Base-by-base conservation (phyloP, 768 basidiomycete species). In the Saitozyma podzolica region DNA sequence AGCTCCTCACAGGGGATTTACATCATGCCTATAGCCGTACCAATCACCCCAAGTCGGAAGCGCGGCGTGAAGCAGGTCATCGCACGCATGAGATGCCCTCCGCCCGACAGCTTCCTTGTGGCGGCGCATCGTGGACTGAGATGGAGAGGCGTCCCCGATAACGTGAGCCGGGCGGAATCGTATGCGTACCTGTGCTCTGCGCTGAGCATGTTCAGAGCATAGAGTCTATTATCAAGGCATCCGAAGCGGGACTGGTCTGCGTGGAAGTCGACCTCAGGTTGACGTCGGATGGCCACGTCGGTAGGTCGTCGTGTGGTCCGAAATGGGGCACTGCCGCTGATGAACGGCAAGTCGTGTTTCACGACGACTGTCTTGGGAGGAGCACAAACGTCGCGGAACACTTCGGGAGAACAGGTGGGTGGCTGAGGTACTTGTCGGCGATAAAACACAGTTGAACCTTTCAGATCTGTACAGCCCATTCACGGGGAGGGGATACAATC, bases 351-450 rank as follows among this genome's bases (percentile, higher is more conserved):
- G 59, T 60, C 40, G 8, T 51, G 39, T 40, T 60, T 9, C 59
- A 60, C 50, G 59, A 60, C 41, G 20, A 60, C 7, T 50, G 51
- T 16, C 59, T 60, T 13, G 59, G 59, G 14, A n/a, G 59, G n/a
- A 16, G 52, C 19, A 60, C 59, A n/a, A 47, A 51, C 50, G 43
- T 60, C n/a, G 45, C 45, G 13, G 45, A 47, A 6, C 45, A 47
- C 45, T 17, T 47, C 45, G 45, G 6, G 45, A 11, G 45, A 11
- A 47, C 45, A 47, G 45, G 45, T 47, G n/a, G n/a, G 45, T 17
- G 11, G 45, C 11, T 17, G 13, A 47, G 45, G 45, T 2, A 29
- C 29, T 29, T 29, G 29, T 29, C 29, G 2, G 29, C 29, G 29
- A 11, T 47, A 17, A 17, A 47, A 47, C 13, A 47, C 11, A 13